Conservation (phyloP, 768 basidiomycete genomes). For the Dacryopinax primogenitus region DNA sequence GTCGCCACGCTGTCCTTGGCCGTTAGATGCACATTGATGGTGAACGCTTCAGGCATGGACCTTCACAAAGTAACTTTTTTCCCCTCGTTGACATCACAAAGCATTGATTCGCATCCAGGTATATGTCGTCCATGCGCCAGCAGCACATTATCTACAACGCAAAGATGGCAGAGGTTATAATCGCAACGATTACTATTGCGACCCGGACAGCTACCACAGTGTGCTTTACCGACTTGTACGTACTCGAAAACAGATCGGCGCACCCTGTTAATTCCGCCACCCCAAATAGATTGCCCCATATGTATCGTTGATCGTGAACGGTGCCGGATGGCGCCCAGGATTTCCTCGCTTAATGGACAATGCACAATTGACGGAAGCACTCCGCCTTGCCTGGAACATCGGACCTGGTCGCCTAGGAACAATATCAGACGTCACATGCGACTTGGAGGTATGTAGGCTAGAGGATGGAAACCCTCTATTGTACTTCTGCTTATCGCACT, state of each 20-base stretch:
- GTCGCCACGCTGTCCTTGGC: slow-evolving; percentile 14
- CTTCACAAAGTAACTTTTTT: slow-evolving; percentile 39
- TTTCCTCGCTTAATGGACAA: slow-evolving; percentile 73
- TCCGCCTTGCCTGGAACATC: slow-evolving; percentile 37
- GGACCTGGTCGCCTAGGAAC: slow-evolving; percentile 44
- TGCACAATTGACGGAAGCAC: slow-evolving; percentile 41
- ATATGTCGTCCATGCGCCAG: slow-evolving; percentile 60
- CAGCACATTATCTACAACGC: slow-evolving; percentile 46
- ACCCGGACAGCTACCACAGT: slow-evolving; percentile 52
- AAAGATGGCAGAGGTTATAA: slow-evolving; percentile 44
- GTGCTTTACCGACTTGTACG: slow-evolving; percentile 54
- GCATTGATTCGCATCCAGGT: slow-evolving; percentile 33
- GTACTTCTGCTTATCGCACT: background rate
- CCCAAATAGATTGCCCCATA: slow-evolving; percentile 60
- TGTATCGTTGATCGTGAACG: slow-evolving; percentile 73
- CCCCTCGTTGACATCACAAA: background rate
- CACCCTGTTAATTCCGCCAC: background rate
- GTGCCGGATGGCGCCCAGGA: slow-evolving; percentile 65
- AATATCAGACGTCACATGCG: slow-evolving; percentile 82
- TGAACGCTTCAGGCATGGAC: slow-evolving; percentile 38
- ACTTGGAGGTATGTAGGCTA: slow-evolving; percentile 45
- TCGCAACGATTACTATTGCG: slow-evolving; percentile 58
- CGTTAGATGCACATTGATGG: background rate
- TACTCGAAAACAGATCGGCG: slow-evolving; percentile 1
- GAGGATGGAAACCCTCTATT: background rate